Conservation (phyloP, 2,329 filamentous ascomycete genomes). For the Diaporthe longicolla region DNA sequence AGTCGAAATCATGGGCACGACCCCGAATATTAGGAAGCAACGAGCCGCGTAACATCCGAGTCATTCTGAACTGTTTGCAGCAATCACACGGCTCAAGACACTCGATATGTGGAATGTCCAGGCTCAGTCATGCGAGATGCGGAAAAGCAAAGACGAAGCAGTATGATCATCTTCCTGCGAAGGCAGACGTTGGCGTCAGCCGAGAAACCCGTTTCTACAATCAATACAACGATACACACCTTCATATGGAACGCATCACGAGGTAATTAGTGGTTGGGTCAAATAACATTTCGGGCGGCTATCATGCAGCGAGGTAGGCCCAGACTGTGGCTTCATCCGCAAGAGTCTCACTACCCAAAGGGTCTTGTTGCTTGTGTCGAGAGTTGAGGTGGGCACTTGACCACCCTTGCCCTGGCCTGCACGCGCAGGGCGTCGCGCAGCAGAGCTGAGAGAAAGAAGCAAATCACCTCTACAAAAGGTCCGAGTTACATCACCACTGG, state of each 20-base stretch:
- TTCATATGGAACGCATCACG: neutral
- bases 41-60: slow-evolving; percentile 8
- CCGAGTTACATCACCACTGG: neutral
- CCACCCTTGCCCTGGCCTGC: neutral
- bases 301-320: neutral
- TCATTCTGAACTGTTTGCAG: neutral
- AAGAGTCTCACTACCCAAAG: neutral
- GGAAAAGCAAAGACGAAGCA: neutral
- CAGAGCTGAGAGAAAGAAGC: slow-evolving; percentile 8
- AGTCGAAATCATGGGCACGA: neutral
- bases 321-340: neutral
- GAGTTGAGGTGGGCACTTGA: neutral
- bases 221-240: neutral
- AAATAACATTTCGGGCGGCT: neutral
- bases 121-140: neutral
- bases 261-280: too few relatives aligned
- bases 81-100: neutral
- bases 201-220: neutral
- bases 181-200: neutral
- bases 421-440: neutral
- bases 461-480: neutral
- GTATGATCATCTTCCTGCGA: neutral
- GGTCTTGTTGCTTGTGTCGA: neutral
- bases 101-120: neutral
- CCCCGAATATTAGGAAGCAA: neutral